phyloP scores from a whole-genome alignment of 2,329 filamentous ascomycete species.

The Aspergillus intermedius region DNA sequence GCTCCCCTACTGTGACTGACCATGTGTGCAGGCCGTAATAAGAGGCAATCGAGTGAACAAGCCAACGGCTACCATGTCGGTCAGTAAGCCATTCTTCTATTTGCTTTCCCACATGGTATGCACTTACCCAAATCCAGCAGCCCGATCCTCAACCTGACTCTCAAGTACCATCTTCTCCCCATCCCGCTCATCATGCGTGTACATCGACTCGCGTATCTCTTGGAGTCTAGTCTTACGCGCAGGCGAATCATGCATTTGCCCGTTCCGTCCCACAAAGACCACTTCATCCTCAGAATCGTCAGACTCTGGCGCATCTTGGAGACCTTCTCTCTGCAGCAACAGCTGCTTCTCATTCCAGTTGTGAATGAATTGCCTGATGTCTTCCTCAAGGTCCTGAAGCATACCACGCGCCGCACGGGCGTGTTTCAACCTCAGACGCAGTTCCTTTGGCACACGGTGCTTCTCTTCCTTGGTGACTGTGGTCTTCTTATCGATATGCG shows the following conservation, averaged over 20 bases:
- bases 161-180: constrained; percentile 73
- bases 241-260: constrained; percentile 55
- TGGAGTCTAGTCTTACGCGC: constrained; percentile 49
- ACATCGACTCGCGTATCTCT: constrained; percentile 33
- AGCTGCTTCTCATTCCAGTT: constrained; percentile 52
- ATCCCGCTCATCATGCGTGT: constrained; percentile 38
- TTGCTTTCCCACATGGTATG: background rate
- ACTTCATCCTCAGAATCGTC: constrained; percentile 74
- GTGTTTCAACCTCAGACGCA: constrained; percentile 75
- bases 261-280: constrained; percentile 72
- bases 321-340: constrained; percentile 40
- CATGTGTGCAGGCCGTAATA: constrained; percentile 88
- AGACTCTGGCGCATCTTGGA: constrained; percentile 37
- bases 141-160: constrained; percentile 65
- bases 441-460: constrained; percentile 64
- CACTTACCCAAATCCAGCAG: constrained; percentile 73
- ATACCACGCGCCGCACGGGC: constrained; percentile 69
- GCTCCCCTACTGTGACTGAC: constrained; percentile 65
- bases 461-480: constrained; percentile 35
- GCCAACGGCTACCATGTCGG: constrained; percentile 62
- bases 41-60: constrained; percentile 83
- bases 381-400: constrained; percentile 77
- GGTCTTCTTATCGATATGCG: constrained; percentile 33
- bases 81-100: constrained; percentile 5
- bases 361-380: constrained; percentile 68